Conservation (phyloP, 768 basidiomycete species). For the Xerocomus spinulosus region DNA sequence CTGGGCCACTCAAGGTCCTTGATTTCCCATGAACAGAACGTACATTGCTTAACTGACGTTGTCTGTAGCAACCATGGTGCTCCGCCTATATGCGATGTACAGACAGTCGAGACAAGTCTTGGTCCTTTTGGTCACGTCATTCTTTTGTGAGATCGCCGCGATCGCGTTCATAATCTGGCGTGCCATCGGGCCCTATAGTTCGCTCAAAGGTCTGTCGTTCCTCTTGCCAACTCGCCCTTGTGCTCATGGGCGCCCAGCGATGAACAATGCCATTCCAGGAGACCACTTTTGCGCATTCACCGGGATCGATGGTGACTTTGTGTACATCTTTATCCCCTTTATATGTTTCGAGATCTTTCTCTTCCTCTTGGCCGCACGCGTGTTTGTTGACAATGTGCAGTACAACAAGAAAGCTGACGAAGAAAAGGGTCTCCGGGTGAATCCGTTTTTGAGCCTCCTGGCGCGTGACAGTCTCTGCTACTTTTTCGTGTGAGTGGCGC, state of each 20-base stretch:
- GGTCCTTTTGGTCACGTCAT: conserved; percentile 13
- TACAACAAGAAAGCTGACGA: background rate
- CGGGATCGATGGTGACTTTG: conserved; percentile 19
- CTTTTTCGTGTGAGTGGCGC: conserved; percentile 26
- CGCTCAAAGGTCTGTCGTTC: conserved; percentile 17
- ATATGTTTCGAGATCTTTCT: conserved; percentile 28
- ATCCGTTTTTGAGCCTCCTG: conserved; percentile 22
- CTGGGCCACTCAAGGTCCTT: conserved; percentile 31
- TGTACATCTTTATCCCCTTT: conserved; percentile 29
- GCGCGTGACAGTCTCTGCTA: conserved; percentile 30
- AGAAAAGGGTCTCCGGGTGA: conserved; percentile 5
- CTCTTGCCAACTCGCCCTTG: background rate
- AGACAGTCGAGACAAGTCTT: conserved; percentile 20
- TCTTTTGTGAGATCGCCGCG: conserved; percentile 22
- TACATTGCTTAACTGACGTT: conserved; percentile 7
- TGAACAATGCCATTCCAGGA: background rate
- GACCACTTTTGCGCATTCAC: conserved; percentile 20
- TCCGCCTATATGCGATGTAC: conserved; percentile 34
- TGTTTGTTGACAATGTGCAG: conserved; percentile 12
- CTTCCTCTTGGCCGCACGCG: conserved; percentile 18
- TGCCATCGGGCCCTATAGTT: conserved; percentile 23
- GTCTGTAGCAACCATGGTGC: conserved; percentile 27
- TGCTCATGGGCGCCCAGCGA: conserved; percentile 12
- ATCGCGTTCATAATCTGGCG: conserved; percentile 25
- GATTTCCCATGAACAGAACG: background rate